Base-by-base conservation (phyloP, 169 alveolate genomes). In the Blepharisma undulans region DNA sequence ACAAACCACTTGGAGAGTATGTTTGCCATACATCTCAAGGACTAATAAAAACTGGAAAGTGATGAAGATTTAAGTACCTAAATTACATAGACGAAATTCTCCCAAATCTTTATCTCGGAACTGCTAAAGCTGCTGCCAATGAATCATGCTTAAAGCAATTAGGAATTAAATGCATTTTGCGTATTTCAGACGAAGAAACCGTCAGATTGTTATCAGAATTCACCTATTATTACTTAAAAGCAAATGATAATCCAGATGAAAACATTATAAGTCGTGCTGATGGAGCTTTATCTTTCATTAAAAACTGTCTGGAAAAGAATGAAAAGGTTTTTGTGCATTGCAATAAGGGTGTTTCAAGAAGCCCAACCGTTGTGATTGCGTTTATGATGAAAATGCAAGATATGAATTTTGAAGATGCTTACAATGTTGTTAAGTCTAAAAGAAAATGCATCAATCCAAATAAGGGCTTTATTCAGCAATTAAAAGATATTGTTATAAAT, bases 311-410 rank as follows among this genome's bases (percentile, higher is more conserved):
- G 60, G 34, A 3, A 12, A 16, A 33, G 1, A 93, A 92, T 2
- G 87, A 82, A 77, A 89, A 77, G 25, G 93, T 94, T 14, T 84
- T 96, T n/a, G 98, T 96, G 4, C 98, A 96, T 84, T 96, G 98
- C 82, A 92, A 91, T 25, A 94, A 92, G 29, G 98, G 98, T 2
- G 84, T 93, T 10, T 94, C 96, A 3, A 84, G 98, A 82, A 92
- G 96, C 82, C 92, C 97, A 33, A 87, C 98, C 0, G 85, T 94
- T 22, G 96, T 96, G n/a, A 88, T 89, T 25, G 94, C 97, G 30
- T 96, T 94, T 90, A 27, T 96, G 21, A 96, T 96, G n/a, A n/a
- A n/a, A n/a, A n/a, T n/a, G n/a, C n/a, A n/a, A n/a, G n/a, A n/a
- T n/a, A n/a, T n/a, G n/a, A n/a, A n/a, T n/a, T n/a, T n/a, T n/a